phyloP scores from a whole-genome alignment of 345 rosid species.

The Ceriops zippeliana region DNA sequence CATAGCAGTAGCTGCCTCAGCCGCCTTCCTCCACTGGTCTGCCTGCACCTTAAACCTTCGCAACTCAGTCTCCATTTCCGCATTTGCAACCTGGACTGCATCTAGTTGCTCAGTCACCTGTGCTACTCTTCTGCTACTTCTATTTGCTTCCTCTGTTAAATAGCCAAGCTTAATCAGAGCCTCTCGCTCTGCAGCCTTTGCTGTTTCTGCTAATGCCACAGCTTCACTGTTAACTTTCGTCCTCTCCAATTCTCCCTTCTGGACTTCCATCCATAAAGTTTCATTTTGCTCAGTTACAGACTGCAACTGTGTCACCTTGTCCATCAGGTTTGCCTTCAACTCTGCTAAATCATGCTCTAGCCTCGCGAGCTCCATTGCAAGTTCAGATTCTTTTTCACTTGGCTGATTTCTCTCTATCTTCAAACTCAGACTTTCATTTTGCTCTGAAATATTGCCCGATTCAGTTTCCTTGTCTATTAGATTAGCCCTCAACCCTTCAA shows the following conservation, averaged over 20 bases:
- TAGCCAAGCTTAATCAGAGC: conserved; percentile 59
- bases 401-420: conserved; percentile 39
- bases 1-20: conserved; percentile 91
- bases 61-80: conserved; percentile 78
- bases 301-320: conserved; percentile 51
- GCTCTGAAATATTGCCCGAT: conserved; percentile 61
- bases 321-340: conserved; percentile 47
- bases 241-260: conserved; percentile 47
- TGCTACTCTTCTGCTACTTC: conserved; percentile 59
- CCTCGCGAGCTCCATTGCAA: conserved; percentile 45
- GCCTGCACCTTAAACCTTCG: conserved; percentile 92
- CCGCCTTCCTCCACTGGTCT: conserved; percentile 99
- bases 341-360: conserved; percentile 48
- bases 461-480: conserved; percentile 83
- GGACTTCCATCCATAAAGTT: conserved; percentile 49
- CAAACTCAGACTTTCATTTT: conserved; percentile 55
- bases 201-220: conserved; percentile 40
- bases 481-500: conserved; percentile 67
- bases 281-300: conserved; percentile 46
- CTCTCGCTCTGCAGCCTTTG: conserved; percentile 54
- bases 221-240: conserved; percentile 43
- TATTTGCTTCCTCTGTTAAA: conserved; percentile 67
- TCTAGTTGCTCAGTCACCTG: conserved; percentile 63
- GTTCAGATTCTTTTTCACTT: conserved; percentile 39
- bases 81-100: conserved; percentile 65